A percentile compares a stretch with the other conserved stretches of the same genome.
Evolutionary conservation across 768 basidiomycete species (phyloP).

Genomic region (Leccinellum rugosiceps): DNA sequence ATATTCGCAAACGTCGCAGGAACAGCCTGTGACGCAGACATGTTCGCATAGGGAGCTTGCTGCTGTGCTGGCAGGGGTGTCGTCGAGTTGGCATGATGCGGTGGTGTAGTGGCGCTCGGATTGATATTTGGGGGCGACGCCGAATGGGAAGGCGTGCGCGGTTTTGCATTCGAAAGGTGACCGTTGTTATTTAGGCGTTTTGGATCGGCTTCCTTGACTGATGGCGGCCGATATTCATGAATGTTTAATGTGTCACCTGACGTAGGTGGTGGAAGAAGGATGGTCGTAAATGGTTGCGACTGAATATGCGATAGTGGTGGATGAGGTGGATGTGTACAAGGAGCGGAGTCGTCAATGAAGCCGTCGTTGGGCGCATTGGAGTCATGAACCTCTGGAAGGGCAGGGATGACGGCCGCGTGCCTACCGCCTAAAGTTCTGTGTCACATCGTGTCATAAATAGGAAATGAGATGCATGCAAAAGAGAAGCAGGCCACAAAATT

Average conservation of each 20-base stretch:
- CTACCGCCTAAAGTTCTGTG: constrained; percentile 72
- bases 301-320: constrained; percentile 17
- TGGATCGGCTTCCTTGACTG: constrained; percentile 15
- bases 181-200: constrained; percentile 19
- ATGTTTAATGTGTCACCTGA: constrained; percentile 28
- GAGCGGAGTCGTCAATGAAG: constrained; percentile 21
- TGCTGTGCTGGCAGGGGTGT: constrained; percentile 6
- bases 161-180: constrained; percentile 12
- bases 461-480: constrained; percentile 26
- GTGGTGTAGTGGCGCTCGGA: constrained; percentile 20
- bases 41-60: constrained; percentile 21
- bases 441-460: constrained; percentile 32
- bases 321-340: constrained; percentile 19
- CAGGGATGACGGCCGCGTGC: constrained; percentile 79
- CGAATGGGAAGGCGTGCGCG: constrained; percentile 14
- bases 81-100: constrained; percentile 9
- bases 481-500: constrained; percentile 17
- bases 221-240: constrained; percentile 31
- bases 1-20: constrained; percentile 64
- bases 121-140: constrained; percentile 25
- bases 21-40: constrained; percentile 29
- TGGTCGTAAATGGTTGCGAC: constrained; percentile 29
- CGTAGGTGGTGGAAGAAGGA: constrained; percentile 29
- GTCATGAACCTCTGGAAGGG: constrained; percentile 72
- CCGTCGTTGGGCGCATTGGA: constrained; percentile 32